phyloP scores from a whole-genome alignment of 257 asterid species.

The Jacaranda mimosifolia region DNA sequence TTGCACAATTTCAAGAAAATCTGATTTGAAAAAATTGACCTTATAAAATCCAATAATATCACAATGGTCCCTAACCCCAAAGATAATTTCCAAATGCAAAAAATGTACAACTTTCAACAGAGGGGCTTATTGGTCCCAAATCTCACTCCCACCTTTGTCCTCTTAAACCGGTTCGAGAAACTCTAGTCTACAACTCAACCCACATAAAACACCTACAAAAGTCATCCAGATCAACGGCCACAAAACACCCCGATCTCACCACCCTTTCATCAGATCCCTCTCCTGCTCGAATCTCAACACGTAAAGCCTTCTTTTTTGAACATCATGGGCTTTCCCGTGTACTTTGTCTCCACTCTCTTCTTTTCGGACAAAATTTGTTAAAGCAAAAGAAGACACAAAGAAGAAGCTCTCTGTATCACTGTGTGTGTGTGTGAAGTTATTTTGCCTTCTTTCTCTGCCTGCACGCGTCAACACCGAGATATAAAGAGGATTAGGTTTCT shows the following conservation, averaged over 20 bases:
- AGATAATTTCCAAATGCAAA: background rate
- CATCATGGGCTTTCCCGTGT: slow-evolving; percentile 36
- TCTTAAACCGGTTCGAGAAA: background rate
- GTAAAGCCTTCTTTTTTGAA: slow-evolving; percentile 18
- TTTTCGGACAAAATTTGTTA: slow-evolving; percentile 31
- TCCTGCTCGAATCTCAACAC: slow-evolving; percentile 19
- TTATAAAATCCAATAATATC: slow-evolving; percentile 2
- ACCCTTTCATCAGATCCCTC: background rate
- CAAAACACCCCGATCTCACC: background rate
- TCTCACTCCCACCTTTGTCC: background rate
- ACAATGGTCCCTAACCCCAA: background rate
- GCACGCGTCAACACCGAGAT: slow-evolving; percentile 44
- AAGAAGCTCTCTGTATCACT: slow-evolving; percentile 14
- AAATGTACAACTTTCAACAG: background rate
- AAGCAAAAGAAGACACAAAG: slow-evolving; percentile 33
- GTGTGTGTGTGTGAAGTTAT: slow-evolving; percentile 12
- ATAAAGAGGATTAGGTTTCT: background rate
- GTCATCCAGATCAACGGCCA: slow-evolving; percentile 35
- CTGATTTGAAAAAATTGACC: slow-evolving; percentile 27
- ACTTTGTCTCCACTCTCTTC: slow-evolving; percentile 49
- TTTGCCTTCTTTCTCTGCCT: slow-evolving; percentile 28
- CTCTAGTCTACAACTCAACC: slow-evolving; percentile 6
- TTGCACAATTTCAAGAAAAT: slow-evolving; percentile 3
- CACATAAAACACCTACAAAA: background rate
- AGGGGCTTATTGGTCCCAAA: background rate